Percentiles rank a stretch among this genome's conserved stretches.
These are phyloP conservation scores for Backusella circina DNA, from an alignment of 192 early-diverging fungal genomes.

Conservation along the genomic window DNA sequence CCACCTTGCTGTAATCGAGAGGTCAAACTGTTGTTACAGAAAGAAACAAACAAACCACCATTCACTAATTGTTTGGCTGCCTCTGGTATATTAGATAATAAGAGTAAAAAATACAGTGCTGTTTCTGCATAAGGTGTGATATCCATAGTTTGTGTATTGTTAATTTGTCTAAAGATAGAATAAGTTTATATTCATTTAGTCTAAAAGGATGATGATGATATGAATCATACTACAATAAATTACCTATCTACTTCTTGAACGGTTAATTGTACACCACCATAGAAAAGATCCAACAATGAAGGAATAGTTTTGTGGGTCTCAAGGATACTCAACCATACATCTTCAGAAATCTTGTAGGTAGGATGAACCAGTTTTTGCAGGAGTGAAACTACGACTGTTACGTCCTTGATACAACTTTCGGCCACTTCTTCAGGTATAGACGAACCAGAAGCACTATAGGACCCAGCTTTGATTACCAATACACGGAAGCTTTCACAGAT, in stretches of 20 bases:
- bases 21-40: conserved; percentile 42
- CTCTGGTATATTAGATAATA: conserved; percentile 38
- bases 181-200: neutral
- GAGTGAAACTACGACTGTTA: conserved; percentile 37
- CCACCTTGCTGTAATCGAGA: conserved; percentile 32
- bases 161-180: neutral
- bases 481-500: conserved; percentile 20
- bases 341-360: conserved; percentile 28
- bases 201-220: neutral
- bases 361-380: conserved; percentile 39
- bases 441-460: conserved; percentile 3
- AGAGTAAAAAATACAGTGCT: conserved; percentile 40
- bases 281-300: conserved; percentile 30
- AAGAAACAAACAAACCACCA: conserved; percentile 36
- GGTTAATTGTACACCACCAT: conserved; percentile 30
- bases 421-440: conserved; percentile 17
- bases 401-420: conserved; percentile 35
- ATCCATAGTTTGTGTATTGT: conserved; percentile 3
- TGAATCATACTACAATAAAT: neutral
- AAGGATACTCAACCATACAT: conserved; percentile 37
- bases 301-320: conserved; percentile 32
- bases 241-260: conserved; percentile 34
- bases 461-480: conserved; percentile 8
- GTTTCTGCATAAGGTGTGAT: conserved; percentile 43
- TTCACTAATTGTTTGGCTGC: conserved; percentile 33